A percentile compares a stretch with the other conserved stretches of the same genome.
Evolutionary conservation across 768 basidiomycete genomes (phyloP).

Genomic region (Amylocystis lapponica): DNA sequence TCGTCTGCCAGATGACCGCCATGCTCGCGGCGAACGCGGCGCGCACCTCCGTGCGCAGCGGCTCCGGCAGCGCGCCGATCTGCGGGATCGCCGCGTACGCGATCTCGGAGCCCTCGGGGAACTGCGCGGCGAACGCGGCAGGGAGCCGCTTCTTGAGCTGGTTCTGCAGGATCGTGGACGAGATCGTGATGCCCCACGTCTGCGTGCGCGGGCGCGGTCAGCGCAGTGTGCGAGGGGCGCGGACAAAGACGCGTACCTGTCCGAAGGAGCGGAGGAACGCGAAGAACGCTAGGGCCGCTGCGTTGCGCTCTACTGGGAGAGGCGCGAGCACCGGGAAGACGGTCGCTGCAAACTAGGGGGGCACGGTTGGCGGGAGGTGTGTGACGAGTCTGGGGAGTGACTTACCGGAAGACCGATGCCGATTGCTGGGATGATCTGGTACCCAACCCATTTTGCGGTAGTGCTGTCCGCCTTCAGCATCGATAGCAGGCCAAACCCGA

Average conservation of each 20-base stretch:
- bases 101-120: constrained; percentile 22
- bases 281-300: constrained; percentile 30
- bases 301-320: constrained; percentile 25
- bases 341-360: constrained; percentile 1
- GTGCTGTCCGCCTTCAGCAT: constrained; percentile 19
- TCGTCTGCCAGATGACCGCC: constrained; percentile 24
- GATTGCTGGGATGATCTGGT: constrained; percentile 20
- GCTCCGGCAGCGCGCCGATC: constrained; percentile 18
- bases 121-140: constrained; percentile 14
- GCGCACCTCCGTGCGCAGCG: constrained; percentile 19
- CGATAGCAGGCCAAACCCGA: constrained; percentile 32
- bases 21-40: constrained; percentile 25
- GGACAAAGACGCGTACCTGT: constrained; percentile 10
- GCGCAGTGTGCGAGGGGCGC: too few relatives aligned
- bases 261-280: constrained; percentile 20
- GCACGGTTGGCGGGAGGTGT: too few relatives aligned
- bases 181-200: constrained; percentile 33
- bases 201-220: constrained; percentile 8
- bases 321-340: constrained; percentile 9
- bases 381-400: too few relatives aligned
- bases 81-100: constrained; percentile 26
- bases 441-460: constrained; percentile 11
- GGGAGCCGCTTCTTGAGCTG: constrained; percentile 28
- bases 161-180: constrained; percentile 31
- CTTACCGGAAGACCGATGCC: constrained; percentile 28